Evolutionary conservation across 2,329 filamentous ascomycete genomes (phyloP).

Genomic region (Ilyonectria mors-panacis): DNA sequence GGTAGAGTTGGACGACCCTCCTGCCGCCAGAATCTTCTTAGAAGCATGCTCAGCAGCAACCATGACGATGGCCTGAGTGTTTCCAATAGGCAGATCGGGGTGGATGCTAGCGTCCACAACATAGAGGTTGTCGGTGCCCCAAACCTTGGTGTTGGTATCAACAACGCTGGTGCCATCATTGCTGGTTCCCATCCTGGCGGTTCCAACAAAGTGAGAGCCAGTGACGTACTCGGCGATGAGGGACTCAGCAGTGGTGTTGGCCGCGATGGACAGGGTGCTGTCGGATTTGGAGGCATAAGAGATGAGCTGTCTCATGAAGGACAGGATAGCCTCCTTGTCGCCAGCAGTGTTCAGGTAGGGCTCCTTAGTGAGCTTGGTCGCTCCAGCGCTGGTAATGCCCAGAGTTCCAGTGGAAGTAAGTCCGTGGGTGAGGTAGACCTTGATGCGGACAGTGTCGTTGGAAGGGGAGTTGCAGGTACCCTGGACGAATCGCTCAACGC

Average conservation of each 20-base stretch:
- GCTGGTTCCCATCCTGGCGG: conserved; percentile 72
- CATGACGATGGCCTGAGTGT: conserved; percentile 77
- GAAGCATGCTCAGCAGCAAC: conserved; percentile 74
- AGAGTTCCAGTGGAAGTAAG: conserved; percentile 63
- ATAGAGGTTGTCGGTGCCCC: conserved; percentile 77
- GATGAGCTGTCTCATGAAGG: conserved; percentile 72
- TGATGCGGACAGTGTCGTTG: conserved; percentile 60
- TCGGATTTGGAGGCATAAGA: conserved; percentile 74
- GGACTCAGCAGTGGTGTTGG: conserved; percentile 60
- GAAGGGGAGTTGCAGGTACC: conserved; percentile 62
- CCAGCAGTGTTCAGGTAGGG: conserved; percentile 54
- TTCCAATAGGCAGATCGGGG: conserved; percentile 77
- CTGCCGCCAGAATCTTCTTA: conserved; percentile 36
- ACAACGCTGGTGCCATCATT: conserved; percentile 72
- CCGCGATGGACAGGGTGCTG: conserved; percentile 67
- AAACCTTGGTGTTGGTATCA: conserved; percentile 74
- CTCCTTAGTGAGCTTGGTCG: conserved; percentile 58
- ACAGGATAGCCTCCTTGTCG: conserved; percentile 61
- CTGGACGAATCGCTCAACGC: conserved; percentile 57
- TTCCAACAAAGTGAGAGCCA: conserved; percentile 70
- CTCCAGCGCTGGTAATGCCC: conserved; percentile 56
- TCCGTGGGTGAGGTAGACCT: conserved; percentile 67
- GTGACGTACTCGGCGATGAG: conserved; percentile 69
- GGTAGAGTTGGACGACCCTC: not conserved
- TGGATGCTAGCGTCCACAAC: conserved; percentile 79